These are phyloP conservation scores for Agrocybe praecox DNA, from an alignment of 768 basidiomycete species.

Conservation along the genomic window DNA sequence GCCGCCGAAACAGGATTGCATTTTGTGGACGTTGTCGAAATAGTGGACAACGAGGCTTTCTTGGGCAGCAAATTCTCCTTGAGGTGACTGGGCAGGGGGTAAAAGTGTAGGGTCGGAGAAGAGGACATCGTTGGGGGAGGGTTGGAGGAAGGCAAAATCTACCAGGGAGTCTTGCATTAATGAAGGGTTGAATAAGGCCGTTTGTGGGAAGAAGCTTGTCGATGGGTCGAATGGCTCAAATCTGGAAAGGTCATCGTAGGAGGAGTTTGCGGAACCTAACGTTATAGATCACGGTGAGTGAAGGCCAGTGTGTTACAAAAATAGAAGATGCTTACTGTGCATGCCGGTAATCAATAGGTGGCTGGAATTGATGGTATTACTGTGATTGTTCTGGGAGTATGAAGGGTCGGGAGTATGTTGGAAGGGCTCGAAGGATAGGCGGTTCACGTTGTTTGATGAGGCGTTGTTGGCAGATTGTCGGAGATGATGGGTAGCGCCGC, in stretches of 20 bases:
- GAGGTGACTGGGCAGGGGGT: constrained; percentile 21
- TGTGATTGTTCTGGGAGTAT: constrained; percentile 21
- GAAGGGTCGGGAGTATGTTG: constrained; percentile 21
- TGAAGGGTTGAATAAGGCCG: constrained; percentile 24
- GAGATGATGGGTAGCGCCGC: constrained; percentile 17
- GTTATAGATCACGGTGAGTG: constrained; percentile 36
- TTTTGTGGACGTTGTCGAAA: constrained; percentile 68
- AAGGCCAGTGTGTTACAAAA: constrained; percentile 16
- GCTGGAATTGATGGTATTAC: constrained; percentile 5
- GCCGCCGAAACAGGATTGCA: constrained; percentile 68
- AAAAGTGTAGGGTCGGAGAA: constrained; percentile 7
- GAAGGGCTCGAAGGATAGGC: constrained; percentile 24
- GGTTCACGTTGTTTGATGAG: constrained; percentile 14
- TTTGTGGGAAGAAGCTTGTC: constrained; percentile 25
- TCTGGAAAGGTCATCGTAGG: constrained; percentile 31
- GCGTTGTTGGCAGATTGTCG: constrained; percentile 9
- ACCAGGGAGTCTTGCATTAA: constrained; percentile 10
- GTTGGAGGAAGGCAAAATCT: constrained; percentile 11
- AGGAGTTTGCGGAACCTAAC: constrained; percentile 30
- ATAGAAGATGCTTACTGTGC: constrained; percentile 39
- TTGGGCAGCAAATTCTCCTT: constrained; percentile 45
- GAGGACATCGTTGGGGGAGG: constrained; percentile 4
- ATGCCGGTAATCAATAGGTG: constrained; percentile 40
- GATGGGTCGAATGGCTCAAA: constrained; percentile 22
- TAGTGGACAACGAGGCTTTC: constrained; percentile 72